A percentile compares a stretch with the other conserved stretches of the same genome.
phyloP scores from a whole-genome alignment of 495 filamentous ascomycete species.

The Penicillium maclennaniae region DNA sequence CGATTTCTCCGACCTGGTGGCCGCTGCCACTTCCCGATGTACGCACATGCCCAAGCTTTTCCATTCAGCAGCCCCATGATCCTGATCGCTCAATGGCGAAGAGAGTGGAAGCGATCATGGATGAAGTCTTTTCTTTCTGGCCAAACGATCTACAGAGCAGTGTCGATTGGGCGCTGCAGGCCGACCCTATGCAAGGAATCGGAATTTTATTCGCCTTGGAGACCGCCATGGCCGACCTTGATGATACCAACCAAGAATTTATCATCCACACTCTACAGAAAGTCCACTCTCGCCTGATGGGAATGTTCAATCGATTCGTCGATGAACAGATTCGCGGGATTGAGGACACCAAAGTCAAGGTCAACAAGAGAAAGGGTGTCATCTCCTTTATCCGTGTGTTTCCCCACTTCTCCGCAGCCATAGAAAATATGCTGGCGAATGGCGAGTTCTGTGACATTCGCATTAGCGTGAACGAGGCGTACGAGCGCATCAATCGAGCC shows the following conservation, averaged over 20 bases:
- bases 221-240: conserved; percentile 66
- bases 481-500: conserved; percentile 81
- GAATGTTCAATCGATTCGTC: conserved; percentile 80
- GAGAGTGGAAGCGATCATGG: conserved; percentile 77
- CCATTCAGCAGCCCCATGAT: conserved; percentile 69
- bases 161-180: conserved; percentile 76
- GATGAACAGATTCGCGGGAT: conserved; percentile 94
- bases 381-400: conserved; percentile 92
- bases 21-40: conserved; percentile 60
- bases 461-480: conserved; percentile 77
- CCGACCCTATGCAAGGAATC: conserved; percentile 85
- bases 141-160: conserved; percentile 72
- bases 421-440: conserved; percentile 75
- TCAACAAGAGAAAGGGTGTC: conserved; percentile 96
- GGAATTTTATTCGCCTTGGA: conserved; percentile 81
- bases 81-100: conserved; percentile 78
- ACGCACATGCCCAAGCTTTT: conserved; percentile 64
- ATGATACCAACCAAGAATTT: conserved; percentile 90
- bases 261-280: conserved; percentile 74
- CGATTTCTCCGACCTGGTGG: conserved; percentile 79
- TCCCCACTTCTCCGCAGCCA: conserved; percentile 72
- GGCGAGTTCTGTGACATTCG: conserved; percentile 63
- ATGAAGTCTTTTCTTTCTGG: conserved; percentile 78
- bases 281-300: conserved; percentile 68
- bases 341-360: conserved; percentile 98